These are phyloP conservation scores for Ammopiptanthus mongolicus DNA, from an alignment of 306 rosid genomes.

Conservation along the genomic window DNA sequence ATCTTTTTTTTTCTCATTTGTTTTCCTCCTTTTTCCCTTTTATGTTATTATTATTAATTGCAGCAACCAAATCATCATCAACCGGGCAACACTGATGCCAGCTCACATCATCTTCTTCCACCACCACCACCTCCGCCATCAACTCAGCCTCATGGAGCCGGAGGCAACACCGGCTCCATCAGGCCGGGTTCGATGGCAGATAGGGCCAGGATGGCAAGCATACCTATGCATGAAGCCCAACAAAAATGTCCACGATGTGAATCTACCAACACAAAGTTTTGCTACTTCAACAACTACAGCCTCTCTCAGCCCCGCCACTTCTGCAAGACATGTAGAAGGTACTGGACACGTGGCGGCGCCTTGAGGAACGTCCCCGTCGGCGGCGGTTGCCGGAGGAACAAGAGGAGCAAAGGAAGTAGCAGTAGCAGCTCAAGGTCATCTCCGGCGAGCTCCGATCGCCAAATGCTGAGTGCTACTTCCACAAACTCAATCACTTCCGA, in stretches of 20 bases:
- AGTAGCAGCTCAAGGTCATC: constrained; percentile 55
- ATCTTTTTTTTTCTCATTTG: not conserved
- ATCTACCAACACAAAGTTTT: constrained; percentile 84
- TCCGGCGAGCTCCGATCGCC: constrained; percentile 56
- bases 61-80: constrained; percentile 46
- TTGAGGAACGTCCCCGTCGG: constrained; percentile 81
- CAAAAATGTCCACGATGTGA: constrained; percentile 88
- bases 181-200: constrained; percentile 79
- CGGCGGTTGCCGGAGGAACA: constrained; percentile 87
- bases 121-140: constrained; percentile 25
- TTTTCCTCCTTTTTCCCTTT: not conserved
- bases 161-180: constrained; percentile 39
- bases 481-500: constrained; percentile 32
- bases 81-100: constrained; percentile 3
- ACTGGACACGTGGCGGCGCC: constrained; percentile 89
- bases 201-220: constrained; percentile 81
- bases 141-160: constrained; percentile 31
- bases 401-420: constrained; percentile 50
- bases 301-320: constrained; percentile 95
- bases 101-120: constrained; percentile 45
- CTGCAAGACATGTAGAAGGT: constrained; percentile 86
- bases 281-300: constrained; percentile 92
- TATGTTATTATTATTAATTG: constrained; percentile 31
- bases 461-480: constrained; percentile 43
- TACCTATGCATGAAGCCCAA: constrained; percentile 62